Conservation (phyloP, 257 asterid genomes). For the Solanum appendiculatum region DNA sequence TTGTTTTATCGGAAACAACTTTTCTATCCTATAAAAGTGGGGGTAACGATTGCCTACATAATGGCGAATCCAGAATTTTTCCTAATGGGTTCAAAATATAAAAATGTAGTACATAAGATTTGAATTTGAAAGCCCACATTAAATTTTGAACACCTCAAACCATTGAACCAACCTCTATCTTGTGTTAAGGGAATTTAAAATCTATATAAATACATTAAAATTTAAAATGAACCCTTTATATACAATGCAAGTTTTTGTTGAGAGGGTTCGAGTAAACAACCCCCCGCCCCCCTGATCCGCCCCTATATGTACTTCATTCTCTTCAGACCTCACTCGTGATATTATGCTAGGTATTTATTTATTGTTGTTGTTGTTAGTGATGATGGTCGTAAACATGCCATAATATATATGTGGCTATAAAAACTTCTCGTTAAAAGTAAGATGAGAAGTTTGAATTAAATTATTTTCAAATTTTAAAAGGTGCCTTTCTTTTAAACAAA, state of each 20-base stretch:
- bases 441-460: background rate
- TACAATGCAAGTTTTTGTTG: background rate
- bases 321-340: background rate
- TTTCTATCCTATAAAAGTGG: background rate
- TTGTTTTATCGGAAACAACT: background rate
- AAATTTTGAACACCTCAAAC: background rate
- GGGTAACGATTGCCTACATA: background rate
- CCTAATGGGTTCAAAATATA: rapidly evolving
- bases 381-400: background rate
- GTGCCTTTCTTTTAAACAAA: background rate
- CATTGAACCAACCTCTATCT: background rate
- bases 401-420: background rate
- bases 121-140: background rate
- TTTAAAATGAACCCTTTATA: too few relatives aligned
- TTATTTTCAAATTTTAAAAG: background rate
- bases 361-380: too few relatives aligned
- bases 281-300: rapidly evolving
- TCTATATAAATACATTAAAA: too few relatives aligned
- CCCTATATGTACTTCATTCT: background rate
- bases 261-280: rapidly evolving
- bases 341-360: background rate
- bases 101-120: too few relatives aligned
- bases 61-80: too few relatives aligned
- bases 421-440: background rate
- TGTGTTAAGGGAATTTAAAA: background rate